Conservation (phyloP, 2,329 filamentous ascomycete species). For the Fusarium tanahbumbuense region DNA sequence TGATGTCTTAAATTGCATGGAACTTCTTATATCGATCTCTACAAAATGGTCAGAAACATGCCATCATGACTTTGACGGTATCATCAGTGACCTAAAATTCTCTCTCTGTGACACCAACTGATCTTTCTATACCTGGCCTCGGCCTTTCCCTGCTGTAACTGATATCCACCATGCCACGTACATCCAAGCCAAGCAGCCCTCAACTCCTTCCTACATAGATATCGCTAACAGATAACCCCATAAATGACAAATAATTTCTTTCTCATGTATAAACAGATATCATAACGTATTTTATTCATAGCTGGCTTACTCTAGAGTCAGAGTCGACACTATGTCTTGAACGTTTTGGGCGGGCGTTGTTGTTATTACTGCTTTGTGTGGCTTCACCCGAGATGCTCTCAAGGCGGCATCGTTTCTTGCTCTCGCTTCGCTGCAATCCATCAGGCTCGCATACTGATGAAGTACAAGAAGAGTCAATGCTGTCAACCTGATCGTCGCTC, state of each 20-base stretch:
- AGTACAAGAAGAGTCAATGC: neutral
- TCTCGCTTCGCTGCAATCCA: constrained; percentile 7
- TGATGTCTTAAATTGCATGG: constrained; percentile 1
- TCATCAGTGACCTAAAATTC: neutral
- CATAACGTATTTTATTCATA: neutral
- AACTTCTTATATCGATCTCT: neutral
- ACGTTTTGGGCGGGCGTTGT: constrained; percentile 15
- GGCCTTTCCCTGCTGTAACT: neutral
- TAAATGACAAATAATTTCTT: neutral
- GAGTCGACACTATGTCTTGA: constrained; percentile 4
- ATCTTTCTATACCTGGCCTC: neutral
- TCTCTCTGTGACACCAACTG: neutral
- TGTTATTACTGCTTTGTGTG: neutral
- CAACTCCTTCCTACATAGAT: neutral
- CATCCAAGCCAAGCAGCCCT: constrained; percentile 14
- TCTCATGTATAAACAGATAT: neutral
- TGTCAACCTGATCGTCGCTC: constrained; percentile 7
- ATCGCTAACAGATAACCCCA: neutral
- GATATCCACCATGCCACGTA: constrained; percentile 29
- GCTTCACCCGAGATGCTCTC: constrained; percentile 12
- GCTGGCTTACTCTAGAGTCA: neutral
- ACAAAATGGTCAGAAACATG: neutral
- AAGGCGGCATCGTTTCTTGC: constrained; percentile 28
- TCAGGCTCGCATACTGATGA: neutral
- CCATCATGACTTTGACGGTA: neutral